Base-by-base conservation (phyloP, 352 stramenopile species). In the Globisporangium acanthophoron region DNA sequence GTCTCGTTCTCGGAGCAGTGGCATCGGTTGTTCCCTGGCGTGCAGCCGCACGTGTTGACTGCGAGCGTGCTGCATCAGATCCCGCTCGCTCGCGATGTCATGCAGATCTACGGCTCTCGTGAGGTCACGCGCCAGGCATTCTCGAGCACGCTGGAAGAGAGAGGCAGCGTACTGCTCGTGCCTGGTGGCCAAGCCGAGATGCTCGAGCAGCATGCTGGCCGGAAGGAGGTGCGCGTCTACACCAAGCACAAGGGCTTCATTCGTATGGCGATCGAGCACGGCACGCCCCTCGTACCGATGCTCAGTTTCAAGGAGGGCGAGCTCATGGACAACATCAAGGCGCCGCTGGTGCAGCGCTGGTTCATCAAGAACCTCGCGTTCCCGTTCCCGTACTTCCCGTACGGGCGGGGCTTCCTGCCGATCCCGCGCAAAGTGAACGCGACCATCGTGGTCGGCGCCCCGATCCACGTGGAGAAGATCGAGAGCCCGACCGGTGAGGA, bases 241-340 rank as follows among this genome's bases (percentile, higher is more conserved):
- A 94, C 80, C 3, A 65, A 71, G 31, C 85, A 94, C 69, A 86
- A 85, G 43, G 85, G 85, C 11, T 94, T 94, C 52, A 73, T 94
- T 18, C 85, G 85, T 6, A 58, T 92, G 16, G 85, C 85, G 12
- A 79, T 94, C 44, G 80, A 92, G 53, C 71, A 92, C 45, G 85
- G 85, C 43, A 73, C 74, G 18, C 69, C 85, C 35, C 61, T 94
- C 2, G 82, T 94, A 27, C 85, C 85, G 0, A 66, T 94, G 35
- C 64, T 94, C 11, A 92, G 82, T 61, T 94, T 90, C 62, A 80
- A 88, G 39, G 85, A 94, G 62, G 80, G 76, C 35, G 85, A 94
- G 49, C 78, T 85, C 56, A 76, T 94, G 74, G 81, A 92, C 67
- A 94, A 92, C 56, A 62, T 94, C 18, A 74, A 72, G n/a, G 74